Evolutionary conservation across 1,139 yeast species (phyloP), one percentile per base, ranked within the genome.

Genomic region (Yamadazyma aaseri): DNA sequence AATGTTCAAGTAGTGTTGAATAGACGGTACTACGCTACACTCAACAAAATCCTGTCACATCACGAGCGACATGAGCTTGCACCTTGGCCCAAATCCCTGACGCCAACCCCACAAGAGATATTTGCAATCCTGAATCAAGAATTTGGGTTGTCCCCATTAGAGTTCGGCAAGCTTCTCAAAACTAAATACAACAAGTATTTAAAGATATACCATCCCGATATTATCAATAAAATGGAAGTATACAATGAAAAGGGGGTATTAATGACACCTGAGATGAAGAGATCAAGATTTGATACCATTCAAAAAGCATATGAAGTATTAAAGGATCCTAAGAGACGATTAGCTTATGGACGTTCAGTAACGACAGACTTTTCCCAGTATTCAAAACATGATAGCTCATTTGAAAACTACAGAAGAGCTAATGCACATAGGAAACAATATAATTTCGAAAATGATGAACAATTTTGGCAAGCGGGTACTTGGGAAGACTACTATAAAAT

Each of bases 121-220:
- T 76, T 89, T 42, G 73, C 74, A 12, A 53, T 83, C 17, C 34
- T 39, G 8, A 36, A 42, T 8, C 33, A 38, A 6, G 57, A 56
- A 12, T 40, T 43, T 28, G 51, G 40, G 17, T 39, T 52, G 16
- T 50, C 55, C 17, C 56, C 52, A 12, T 44, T 58, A 9, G 59
- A 63, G n/a, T 63, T 77, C 44, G 64, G 72, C 46, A 56, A 60
- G 31, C 47, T 57, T 16, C 54, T 90, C 38, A 81, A 82, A 51
- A 45, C 57, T 22, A 65, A 65, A 27, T 90, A 86, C 54, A 71
- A 73, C 46, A 69, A 73, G 36, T 72, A 80, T 36, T 92, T 94
- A 11, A 87, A 86, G 56, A 53, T 80, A 6, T 90, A 92, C 51
- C 97, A 92, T 51, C 97, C 98, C 0, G 98, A 92, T 59, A 61